Evolutionary conservation across 1,139 yeast species (phyloP).

Genomic region (Ashbya aceris): DNA sequence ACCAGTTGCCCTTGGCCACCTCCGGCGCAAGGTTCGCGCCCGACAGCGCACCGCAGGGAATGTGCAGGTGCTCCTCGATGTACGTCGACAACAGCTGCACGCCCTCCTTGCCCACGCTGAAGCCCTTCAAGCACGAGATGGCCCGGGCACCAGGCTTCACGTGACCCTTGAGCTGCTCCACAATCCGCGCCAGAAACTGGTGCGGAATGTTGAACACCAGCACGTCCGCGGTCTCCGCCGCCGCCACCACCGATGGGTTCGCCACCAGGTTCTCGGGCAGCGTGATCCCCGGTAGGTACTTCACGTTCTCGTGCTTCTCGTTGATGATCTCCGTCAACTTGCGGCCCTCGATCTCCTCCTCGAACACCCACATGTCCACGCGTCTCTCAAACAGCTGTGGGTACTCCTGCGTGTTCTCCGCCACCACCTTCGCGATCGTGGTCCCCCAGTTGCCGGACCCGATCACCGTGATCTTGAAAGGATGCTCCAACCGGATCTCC

Average conservation of each 20-base stretch:
- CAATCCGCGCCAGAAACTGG: slow-evolving; percentile 72
- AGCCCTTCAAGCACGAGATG: slow-evolving; percentile 87
- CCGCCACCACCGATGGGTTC: slow-evolving; percentile 65
- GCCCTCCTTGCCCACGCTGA: slow-evolving; percentile 72
- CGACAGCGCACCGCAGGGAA: slow-evolving; percentile 86
- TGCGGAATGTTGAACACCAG: slow-evolving; percentile 89
- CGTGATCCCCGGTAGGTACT: slow-evolving; percentile 71
- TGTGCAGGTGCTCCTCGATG: slow-evolving; percentile 66
- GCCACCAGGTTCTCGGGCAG: slow-evolving; percentile 78
- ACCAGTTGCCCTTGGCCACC: slow-evolving; percentile 87
- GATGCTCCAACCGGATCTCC: slow-evolving; percentile 23
- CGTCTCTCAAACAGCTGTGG: slow-evolving; percentile 55
- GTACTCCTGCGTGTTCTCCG: slow-evolving; percentile 70
- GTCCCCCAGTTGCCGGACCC: slow-evolving; percentile 94
- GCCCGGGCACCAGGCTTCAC: slow-evolving; percentile 66
- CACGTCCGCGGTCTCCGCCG: slow-evolving; percentile 72
- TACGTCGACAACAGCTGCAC: slow-evolving; percentile 70
- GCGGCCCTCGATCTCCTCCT: slow-evolving; percentile 62
- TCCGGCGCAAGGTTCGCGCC: slow-evolving; percentile 96
- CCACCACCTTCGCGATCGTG: slow-evolving; percentile 85
- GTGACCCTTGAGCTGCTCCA: slow-evolving; percentile 66
- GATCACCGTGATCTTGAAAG: slow-evolving; percentile 44
- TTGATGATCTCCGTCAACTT: slow-evolving; percentile 83
- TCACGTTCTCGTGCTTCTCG: slow-evolving; percentile 78
- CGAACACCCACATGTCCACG: slow-evolving; percentile 93